phyloP scores from a whole-genome alignment of 2,329 filamentous ascomycete species.

The Alternaria brassicicola region DNA sequence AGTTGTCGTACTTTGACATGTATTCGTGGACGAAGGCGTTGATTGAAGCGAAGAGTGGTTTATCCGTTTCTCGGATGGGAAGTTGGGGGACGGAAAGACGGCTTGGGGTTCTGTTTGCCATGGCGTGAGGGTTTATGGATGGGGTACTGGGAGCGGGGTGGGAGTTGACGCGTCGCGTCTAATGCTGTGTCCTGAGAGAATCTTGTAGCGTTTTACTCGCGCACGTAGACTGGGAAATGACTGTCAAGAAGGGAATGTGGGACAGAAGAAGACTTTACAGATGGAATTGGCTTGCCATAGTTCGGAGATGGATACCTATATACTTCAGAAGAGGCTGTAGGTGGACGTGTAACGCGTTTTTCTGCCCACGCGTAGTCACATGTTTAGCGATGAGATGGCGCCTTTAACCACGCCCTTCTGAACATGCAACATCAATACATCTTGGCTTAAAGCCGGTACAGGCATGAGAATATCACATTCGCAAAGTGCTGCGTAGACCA shows the following conservation, averaged over 20 bases:
- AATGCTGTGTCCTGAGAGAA: neutral
- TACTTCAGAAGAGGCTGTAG: neutral
- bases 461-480: neutral
- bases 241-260: neutral
- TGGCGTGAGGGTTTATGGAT: conserved; percentile 2
- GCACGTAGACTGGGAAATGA: neutral
- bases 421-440: too few species aligned
- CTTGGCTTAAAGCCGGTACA: too few species aligned
- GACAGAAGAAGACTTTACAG: neutral
- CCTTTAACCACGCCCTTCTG: neutral
- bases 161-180: neutral
- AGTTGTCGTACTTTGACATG: conserved; percentile 67
- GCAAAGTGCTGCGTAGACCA: neutral
- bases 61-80: conserved; percentile 26
- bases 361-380: conserved; percentile 35
- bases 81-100: conserved; percentile 32
- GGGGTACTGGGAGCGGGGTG: neutral
- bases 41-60: conserved; percentile 36
- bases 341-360: conserved; percentile 12
- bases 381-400: conserved; percentile 13
- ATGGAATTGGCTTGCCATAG: neutral
- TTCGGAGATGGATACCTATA: too few species aligned
- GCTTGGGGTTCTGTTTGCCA: conserved; percentile 12
- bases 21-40: conserved; percentile 43
- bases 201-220: neutral